Conservation (phyloP, 176 grass and related monocot species). For the Poa annua region DNA sequence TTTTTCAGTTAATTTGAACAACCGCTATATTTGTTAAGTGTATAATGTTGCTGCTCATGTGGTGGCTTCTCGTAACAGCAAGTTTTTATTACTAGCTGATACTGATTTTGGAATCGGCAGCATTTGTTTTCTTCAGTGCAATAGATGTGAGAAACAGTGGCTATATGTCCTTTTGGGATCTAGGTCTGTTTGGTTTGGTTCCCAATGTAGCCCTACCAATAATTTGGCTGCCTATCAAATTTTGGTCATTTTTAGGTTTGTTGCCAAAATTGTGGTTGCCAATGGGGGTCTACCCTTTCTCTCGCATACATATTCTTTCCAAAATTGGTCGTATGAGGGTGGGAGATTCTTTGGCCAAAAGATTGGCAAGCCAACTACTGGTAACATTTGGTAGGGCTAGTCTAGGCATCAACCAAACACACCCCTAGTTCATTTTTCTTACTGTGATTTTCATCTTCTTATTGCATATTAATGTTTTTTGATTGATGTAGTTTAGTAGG, state of each 20-base stretch:
- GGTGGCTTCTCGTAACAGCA: not conserved
- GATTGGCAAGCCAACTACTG: not conserved
- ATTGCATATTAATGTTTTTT: not conserved
- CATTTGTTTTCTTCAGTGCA: not conserved
- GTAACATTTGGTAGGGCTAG: not conserved
- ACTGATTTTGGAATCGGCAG: slow-evolving; percentile 16
- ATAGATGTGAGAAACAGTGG: slow-evolving; percentile 12
- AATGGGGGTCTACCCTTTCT: not conserved
- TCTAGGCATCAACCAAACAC: slow-evolving; percentile 5
- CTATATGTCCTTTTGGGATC: not conserved
- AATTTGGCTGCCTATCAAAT: not conserved
- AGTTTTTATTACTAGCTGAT: not conserved
- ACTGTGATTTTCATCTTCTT: not conserved
- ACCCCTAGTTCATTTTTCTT: not conserved
- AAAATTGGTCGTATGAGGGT: not conserved
- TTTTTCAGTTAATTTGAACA: slow-evolving; percentile 23
- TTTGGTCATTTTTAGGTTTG: not conserved
- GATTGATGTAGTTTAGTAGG: not conserved
- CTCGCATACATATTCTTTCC: not conserved
- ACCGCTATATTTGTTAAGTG: not conserved
- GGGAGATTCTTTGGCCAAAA: not conserved
- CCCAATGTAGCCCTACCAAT: not conserved
- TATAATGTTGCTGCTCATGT: slow-evolving; percentile 1
- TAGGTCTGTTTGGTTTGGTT: not conserved
- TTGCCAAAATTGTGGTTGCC: not conserved